Percentiles rank a stretch among this genome's conserved stretches.
These are phyloP conservation scores for Monosporozyma aquatica DNA, from an alignment of 805 yeast genomes.

Conservation along the genomic window DNA sequence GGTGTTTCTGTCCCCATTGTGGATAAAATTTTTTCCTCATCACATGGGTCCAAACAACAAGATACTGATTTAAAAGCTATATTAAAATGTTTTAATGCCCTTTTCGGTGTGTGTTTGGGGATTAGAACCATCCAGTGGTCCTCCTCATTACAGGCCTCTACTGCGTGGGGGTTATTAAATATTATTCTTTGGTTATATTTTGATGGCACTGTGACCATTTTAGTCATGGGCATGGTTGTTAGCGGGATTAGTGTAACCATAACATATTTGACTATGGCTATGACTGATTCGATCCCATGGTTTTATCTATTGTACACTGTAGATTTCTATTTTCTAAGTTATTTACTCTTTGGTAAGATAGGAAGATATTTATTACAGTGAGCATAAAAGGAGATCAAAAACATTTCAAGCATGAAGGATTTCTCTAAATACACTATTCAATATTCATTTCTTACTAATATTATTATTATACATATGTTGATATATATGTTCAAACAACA, in stretches of 20 bases:
- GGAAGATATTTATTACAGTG: slow-evolving; percentile 29
- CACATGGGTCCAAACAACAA: slow-evolving; percentile 6
- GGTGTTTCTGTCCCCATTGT: slow-evolving; percentile 44
- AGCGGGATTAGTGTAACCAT: slow-evolving; percentile 20
- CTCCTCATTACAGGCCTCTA: slow-evolving; percentile 53
- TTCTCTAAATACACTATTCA: background rate
- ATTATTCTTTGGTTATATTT: slow-evolving; percentile 58
- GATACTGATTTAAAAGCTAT: slow-evolving; percentile 9
- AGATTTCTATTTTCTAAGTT: slow-evolving; percentile 57
- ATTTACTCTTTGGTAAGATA: slow-evolving; percentile 58
- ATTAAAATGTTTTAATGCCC: slow-evolving; percentile 37
- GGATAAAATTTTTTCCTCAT: slow-evolving; percentile 23
- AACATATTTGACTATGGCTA: slow-evolving; percentile 12
- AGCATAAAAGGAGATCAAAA: too few relatives aligned
- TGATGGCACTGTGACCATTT: slow-evolving; percentile 53
- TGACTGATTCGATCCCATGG: slow-evolving; percentile 7
- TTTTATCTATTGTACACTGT: slow-evolving; percentile 19
- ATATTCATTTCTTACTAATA: background rate
- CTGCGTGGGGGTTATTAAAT: slow-evolving; percentile 54
- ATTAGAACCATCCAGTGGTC: slow-evolving; percentile 63
- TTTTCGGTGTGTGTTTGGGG: slow-evolving; percentile 64
- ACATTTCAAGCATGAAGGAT: too few relatives aligned
- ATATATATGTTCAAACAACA: too few relatives aligned
- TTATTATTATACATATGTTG: background rate
- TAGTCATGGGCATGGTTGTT: slow-evolving; percentile 38